These are phyloP conservation scores for Neonectria magnoliae DNA, from an alignment of 2,329 filamentous ascomycete species.

Conservation along the genomic window DNA sequence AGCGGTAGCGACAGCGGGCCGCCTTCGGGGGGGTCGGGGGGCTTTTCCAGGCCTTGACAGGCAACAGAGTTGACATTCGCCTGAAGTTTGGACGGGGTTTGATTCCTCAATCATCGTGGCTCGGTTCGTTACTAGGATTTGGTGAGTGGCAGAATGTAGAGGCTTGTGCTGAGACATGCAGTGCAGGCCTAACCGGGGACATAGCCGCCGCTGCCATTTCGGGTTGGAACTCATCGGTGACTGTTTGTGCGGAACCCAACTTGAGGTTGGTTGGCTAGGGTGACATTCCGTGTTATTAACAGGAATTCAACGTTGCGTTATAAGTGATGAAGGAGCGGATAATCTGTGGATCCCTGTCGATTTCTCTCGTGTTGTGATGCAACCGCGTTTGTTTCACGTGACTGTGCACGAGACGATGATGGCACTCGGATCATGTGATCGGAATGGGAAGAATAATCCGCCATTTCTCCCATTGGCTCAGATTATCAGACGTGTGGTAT, in stretches of 20 bases:
- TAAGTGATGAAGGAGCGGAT: constrained; percentile 12
- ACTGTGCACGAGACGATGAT: background rate
- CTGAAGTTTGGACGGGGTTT: background rate
- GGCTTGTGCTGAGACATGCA: background rate
- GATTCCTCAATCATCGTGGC: background rate
- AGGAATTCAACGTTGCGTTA: background rate
- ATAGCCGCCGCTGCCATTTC: background rate
- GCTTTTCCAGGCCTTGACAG: background rate
- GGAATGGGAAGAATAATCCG: constrained; percentile 9
- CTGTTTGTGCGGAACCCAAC: background rate
- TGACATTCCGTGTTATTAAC: background rate
- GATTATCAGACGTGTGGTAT: background rate
- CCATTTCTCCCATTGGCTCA: background rate
- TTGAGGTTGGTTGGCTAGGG: background rate
- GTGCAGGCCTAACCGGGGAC: background rate
- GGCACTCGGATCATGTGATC: background rate
- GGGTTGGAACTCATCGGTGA: background rate
- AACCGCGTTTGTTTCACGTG: constrained; percentile 10
- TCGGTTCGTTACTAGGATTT: background rate
- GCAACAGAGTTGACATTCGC: background rate
- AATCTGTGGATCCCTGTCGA: constrained; percentile 6
- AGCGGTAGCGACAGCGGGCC: constrained; percentile 14
- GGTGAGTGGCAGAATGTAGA: background rate
- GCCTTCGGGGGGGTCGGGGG: background rate
- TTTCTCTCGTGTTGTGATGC: background rate